phyloP scores from a whole-genome alignment of 2,329 filamentous ascomycete genomes.

The Pseudogymnoascus sp. region DNA sequence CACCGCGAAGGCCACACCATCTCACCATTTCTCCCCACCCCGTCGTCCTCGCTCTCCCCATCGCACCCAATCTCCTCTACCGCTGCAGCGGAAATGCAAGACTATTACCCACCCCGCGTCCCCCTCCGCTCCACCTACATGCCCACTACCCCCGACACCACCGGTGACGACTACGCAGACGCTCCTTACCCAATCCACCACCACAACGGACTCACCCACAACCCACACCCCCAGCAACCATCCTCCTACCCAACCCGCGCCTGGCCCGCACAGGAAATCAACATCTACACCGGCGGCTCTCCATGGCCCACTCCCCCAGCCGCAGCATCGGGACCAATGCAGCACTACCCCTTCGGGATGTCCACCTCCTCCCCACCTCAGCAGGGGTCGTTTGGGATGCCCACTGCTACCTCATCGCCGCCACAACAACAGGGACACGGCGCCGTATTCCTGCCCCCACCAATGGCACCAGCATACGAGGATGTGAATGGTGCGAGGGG shows the following conservation, averaged over 20 bases:
- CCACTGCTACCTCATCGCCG: background rate
- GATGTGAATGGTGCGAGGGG: background rate
- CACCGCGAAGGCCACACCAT: background rate
- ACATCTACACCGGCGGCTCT: background rate
- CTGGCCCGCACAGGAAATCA: background rate
- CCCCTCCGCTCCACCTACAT: background rate
- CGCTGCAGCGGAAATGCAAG: background rate
- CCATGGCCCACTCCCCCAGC: background rate
- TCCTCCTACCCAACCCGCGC: background rate
- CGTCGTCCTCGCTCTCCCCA: background rate
- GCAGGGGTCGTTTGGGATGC: background rate
- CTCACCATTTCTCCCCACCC: background rate
- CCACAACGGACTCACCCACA: background rate
- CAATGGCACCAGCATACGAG: background rate
- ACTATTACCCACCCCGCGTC: background rate
- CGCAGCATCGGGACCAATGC: background rate
- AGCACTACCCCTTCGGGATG: background rate
- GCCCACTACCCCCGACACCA: background rate
- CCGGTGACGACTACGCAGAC: background rate
- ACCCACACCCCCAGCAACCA: background rate
- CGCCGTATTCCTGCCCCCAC: background rate
- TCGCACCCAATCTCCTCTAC: background rate
- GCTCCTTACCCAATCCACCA: background rate
- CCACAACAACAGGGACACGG: background rate
- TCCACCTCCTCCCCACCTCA: background rate